phyloP scores from a whole-genome alignment of 176 grass and related monocot genomes.

The Oryza glumipatula region DNA sequence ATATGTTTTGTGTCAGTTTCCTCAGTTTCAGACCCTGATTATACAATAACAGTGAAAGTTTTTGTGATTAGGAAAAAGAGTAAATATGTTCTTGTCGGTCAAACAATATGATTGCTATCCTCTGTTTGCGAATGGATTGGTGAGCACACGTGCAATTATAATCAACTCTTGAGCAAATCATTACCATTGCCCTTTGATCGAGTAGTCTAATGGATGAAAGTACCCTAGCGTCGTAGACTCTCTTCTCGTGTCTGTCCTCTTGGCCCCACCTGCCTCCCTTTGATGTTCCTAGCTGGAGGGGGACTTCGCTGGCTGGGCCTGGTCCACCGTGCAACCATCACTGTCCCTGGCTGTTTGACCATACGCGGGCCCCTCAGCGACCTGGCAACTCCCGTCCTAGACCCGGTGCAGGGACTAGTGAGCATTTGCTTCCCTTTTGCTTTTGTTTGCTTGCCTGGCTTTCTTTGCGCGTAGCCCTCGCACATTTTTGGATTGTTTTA shows the following conservation, averaged over 20 bases:
- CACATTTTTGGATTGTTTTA: neutral
- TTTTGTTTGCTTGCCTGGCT: neutral
- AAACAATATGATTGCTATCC: neutral
- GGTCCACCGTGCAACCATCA: constrained; percentile 3
- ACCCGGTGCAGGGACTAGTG: constrained; percentile 19
- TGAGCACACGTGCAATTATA: constrained; percentile 38
- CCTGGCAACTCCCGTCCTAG: constrained; percentile 24
- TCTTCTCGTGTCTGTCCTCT: constrained; percentile 35
- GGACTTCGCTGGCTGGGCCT: constrained; percentile 37
- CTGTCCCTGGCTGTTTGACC: constrained; percentile 33
- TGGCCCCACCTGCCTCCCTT: constrained; percentile 30
- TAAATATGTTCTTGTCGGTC: neutral
- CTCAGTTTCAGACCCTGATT: neutral
- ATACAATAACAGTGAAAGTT: too few species aligned
- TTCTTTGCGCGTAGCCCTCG: constrained; percentile 19
- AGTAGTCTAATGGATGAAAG: constrained; percentile 36
- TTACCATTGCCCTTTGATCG: neutral
- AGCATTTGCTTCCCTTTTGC: constrained; percentile 13
- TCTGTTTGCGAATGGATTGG: neutral
- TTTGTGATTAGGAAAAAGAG: neutral
- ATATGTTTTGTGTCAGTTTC: neutral
- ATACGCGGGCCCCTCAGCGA: neutral
- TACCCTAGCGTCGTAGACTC: constrained; percentile 24
- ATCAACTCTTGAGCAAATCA: constrained; percentile 23
- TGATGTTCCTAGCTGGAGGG: constrained; percentile 22